Evolutionary conservation across 768 basidiomycete genomes (phyloP).

Genomic region (Tylopilus sp.): DNA sequence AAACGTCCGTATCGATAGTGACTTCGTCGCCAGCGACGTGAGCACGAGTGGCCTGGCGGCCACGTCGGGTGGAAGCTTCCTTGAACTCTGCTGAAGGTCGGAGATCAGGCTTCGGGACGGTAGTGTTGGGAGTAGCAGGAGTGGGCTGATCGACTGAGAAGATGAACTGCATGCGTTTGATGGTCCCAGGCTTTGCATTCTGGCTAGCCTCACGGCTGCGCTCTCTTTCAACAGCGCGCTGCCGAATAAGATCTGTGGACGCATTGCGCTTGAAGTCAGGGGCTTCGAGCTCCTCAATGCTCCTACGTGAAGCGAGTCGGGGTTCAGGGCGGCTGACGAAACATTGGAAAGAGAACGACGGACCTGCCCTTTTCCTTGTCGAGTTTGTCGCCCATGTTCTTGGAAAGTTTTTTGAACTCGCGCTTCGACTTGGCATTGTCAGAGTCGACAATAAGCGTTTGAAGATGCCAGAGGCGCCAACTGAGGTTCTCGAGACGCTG

Average conservation of each 20-base stretch:
- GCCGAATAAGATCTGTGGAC: conserved; percentile 76
- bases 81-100: conserved; percentile 65
- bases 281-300: conserved; percentile 80
- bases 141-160: conserved; percentile 77
- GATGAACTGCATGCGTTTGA: conserved; percentile 89
- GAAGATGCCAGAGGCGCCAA: conserved; percentile 91
- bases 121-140: conserved; percentile 39
- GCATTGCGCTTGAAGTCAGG: conserved; percentile 78
- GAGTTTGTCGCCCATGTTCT: conserved; percentile 86
- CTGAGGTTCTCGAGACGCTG: conserved; percentile 89
- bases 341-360: conserved; percentile 33
- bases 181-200: conserved; percentile 62
- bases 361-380: conserved; percentile 91
- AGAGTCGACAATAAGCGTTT: conserved; percentile 86
- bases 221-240: conserved; percentile 79
- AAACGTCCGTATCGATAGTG: conserved; percentile 22
- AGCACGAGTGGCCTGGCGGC: conserved; percentile 38
- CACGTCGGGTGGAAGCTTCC: conserved; percentile 40
- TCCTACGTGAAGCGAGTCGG: conserved; percentile 41
- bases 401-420: conserved; percentile 87
- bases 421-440: conserved; percentile 86
- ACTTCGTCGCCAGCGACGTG: conserved; percentile 31
- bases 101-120: conserved; percentile 60
- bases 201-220: conserved; percentile 68
- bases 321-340: conserved; percentile 10